Conservation (phyloP, 1,284 basidiomycete species). For the Ceratobasidium sp. region DNA sequence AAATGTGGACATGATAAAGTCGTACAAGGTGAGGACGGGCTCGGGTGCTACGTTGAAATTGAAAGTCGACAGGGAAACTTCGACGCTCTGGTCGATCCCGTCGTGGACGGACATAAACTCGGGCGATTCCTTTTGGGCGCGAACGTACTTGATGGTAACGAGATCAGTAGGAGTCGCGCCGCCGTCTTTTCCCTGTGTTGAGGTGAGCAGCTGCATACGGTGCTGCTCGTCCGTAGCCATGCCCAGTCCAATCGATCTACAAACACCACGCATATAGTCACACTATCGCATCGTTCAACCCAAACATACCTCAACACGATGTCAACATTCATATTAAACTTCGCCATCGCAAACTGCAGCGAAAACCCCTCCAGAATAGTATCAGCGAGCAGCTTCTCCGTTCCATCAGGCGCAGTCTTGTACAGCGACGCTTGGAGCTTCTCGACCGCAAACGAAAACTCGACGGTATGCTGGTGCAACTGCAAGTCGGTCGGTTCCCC, state of each 20-base stretch:
- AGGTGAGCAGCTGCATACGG: constrained; percentile 81
- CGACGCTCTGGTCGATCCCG: constrained; percentile 89
- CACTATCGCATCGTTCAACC: not conserved
- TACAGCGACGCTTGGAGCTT: constrained; percentile 86
- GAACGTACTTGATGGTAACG: constrained; percentile 83
- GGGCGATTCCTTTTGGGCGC: constrained; percentile 86
- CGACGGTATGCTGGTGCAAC: constrained; percentile 85
- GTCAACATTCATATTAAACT: constrained; percentile 90
- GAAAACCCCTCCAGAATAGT: constrained; percentile 85
- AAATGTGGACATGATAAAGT: constrained; percentile 98
- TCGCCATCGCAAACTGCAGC: constrained; percentile 76
- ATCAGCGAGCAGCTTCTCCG: constrained; percentile 81
- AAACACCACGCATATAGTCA: constrained; percentile 39
- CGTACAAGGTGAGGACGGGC: constrained; percentile 91
- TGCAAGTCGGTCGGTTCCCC: constrained; percentile 58
- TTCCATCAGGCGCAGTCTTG: constrained; percentile 66
- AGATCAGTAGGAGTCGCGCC: constrained; percentile 71
- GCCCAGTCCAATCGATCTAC: constrained; percentile 74
- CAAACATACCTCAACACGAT: constrained; percentile 78
- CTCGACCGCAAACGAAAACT: constrained; percentile 91
- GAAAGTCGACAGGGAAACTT: constrained; percentile 92
- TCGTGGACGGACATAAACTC: constrained; percentile 87
- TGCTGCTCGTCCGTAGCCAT: constrained; percentile 71
- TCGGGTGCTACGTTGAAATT: constrained; percentile 91
- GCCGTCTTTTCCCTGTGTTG: constrained; percentile 62